Base-by-base conservation (phyloP, 177 flowering plant genomes). In the Vitis hybrid region DNA sequence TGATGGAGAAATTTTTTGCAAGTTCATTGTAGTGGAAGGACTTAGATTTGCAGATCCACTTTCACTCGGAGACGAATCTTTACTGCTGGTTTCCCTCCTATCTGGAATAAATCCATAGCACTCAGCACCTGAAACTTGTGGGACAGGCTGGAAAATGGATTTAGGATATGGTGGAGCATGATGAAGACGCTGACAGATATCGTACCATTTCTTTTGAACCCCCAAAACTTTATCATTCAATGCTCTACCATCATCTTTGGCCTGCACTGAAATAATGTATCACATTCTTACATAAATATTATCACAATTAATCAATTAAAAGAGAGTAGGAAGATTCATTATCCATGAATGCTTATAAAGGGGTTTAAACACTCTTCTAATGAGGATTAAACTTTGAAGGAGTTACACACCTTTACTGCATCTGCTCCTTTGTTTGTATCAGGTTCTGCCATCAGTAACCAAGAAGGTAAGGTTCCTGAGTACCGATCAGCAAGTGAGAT, bases 381-480 rank as follows among this genome's bases (percentile, higher is more conserved):
- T n/a, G 33, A 22, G 31, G 31, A 13, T 17, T 6, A 20, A 12
- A 24, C 20, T 38, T 5, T 52, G 19, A 60, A 65, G 24, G 22
- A 47, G 69, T 75, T 33, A 67, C 90, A 74, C 68, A 87, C 91
- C 89, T 83, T 73, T 47, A 68, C 59, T n/a, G 50, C 55, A 67
- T 79, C 78, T 7, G 60, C 38, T 66, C 70, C 71, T 31, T 54
- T 76, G 67, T 55, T 72, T 49, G 68, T 12, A 65, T 65, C 75
- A 56, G 53, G 14, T 54, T 86, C 83, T 22, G 79, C 60, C 65
- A 62, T 73, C 51, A 76, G 86, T 67, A 83, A 70, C 90, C 92
- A 83, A 53, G 81, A 64, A 57, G 92, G 83, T 70, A 83, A 73
- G 59, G 63, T 77, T 49, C 72, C 69, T 28, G 78, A 80, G 53